These are phyloP conservation scores for Uncinocarpus reesii DNA, from an alignment of 2,329 filamentous ascomycete species.

Conservation along the genomic window DNA sequence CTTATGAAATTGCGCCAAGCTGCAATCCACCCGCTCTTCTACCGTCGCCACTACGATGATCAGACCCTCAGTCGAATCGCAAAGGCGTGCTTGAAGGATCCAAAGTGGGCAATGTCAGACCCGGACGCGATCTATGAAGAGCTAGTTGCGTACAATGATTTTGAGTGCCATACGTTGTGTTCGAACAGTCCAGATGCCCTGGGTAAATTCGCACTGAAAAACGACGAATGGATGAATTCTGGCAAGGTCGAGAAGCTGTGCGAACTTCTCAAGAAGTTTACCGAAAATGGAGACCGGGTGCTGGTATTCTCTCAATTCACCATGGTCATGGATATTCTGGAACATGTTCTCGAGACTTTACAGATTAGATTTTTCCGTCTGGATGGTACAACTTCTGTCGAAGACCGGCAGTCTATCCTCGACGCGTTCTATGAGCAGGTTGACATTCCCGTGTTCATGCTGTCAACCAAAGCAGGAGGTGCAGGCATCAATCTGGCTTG, in stretches of 20 bases:
- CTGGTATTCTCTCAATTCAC: conserved; percentile 92
- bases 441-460: conserved; percentile 76
- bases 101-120: conserved; percentile 44
- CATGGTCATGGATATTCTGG: conserved; percentile 79
- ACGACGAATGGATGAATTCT: conserved; percentile 57
- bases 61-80: conserved; percentile 65
- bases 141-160: conserved; percentile 48
- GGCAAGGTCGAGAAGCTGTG: conserved; percentile 80
- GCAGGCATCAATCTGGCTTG: conserved; percentile 92
- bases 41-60: conserved; percentile 70
- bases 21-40: conserved; percentile 81
- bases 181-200: conserved; percentile 43
- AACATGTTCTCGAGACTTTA: conserved; percentile 64
- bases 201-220: conserved; percentile 47
- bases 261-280: conserved; percentile 62
- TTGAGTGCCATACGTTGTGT: conserved; percentile 52
- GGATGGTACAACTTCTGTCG: conserved; percentile 72
- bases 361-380: conserved; percentile 72
- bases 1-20: conserved; percentile 90
- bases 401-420: conserved; percentile 75
- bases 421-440: conserved; percentile 71
- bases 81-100: conserved; percentile 61
- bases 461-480: conserved; percentile 90
- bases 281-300: conserved; percentile 70
- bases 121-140: conserved; percentile 46